These are phyloP conservation scores for Barnettozyma sp. DNA, from an alignment of 805 yeast genomes.

Conservation along the genomic window DNA sequence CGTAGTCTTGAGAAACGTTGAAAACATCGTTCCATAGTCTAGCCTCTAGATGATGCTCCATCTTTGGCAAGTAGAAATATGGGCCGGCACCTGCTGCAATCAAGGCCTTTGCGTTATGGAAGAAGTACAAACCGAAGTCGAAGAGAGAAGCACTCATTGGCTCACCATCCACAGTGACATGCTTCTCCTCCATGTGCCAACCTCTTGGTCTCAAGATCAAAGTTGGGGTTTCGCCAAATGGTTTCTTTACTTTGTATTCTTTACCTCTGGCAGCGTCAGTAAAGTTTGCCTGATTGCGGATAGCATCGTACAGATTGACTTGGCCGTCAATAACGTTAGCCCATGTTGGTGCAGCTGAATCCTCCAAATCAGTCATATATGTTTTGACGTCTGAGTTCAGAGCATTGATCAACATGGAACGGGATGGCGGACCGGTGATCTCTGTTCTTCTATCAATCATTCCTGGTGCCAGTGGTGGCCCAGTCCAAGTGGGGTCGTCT, in stretches of 20 bases:
- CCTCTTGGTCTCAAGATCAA: conserved; percentile 84
- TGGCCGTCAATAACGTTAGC: conserved; percentile 72
- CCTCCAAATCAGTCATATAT: conserved; percentile 83
- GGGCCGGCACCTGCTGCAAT: conserved; percentile 68
- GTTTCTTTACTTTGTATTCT: conserved; percentile 29
- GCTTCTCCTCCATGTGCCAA: conserved; percentile 78
- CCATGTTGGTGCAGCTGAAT: conserved; percentile 83
- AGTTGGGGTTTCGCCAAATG: conserved; percentile 52
- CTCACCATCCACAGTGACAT: conserved; percentile 63
- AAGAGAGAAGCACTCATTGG: conserved; percentile 72
- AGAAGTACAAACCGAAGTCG: conserved; percentile 75
- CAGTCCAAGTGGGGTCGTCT: conserved; percentile 69
- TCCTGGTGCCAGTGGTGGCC: conserved; percentile 68
- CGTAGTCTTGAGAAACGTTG: conserved; percentile 65
- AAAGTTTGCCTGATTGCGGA: conserved; percentile 58
- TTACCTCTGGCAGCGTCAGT: conserved; percentile 38
- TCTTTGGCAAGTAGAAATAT: conserved; percentile 75
- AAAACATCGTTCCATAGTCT: conserved; percentile 79
- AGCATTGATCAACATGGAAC: conserved; percentile 80
- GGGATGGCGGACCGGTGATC: conserved; percentile 81
- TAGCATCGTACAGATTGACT: conserved; percentile 69
- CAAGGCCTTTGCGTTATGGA: conserved; percentile 60
- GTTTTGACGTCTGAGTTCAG: conserved; percentile 73
- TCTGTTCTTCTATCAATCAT: conserved; percentile 69
- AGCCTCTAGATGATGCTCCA: conserved; percentile 83